Percentiles rank a stretch among this genome's conserved stretches.
Conservation (phyloP, 1,284 basidiomycete genomes). For the Xerocomus tenax region DNA sequence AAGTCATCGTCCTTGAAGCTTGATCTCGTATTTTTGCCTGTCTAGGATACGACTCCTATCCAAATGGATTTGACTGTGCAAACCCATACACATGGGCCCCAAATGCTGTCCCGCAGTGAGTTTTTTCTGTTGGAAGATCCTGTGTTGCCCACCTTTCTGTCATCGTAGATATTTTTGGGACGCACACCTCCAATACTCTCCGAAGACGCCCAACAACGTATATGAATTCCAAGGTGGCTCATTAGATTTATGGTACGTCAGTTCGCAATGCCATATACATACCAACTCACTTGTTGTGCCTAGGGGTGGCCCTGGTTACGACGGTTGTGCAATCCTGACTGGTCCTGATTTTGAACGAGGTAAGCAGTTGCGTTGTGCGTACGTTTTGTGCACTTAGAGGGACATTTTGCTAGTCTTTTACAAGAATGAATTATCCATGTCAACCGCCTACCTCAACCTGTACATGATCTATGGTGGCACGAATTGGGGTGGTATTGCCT, state of each 20-base stretch:
- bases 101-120: constrained; percentile 33
- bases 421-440: constrained; percentile 43
- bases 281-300: neutral
- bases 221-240: constrained; percentile 47
- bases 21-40: neutral
- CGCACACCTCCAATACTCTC: constrained; percentile 34
- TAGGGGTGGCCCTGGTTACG: constrained; percentile 22
- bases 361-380: neutral
- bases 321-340: constrained; percentile 18
- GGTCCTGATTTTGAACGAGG: constrained; percentile 24
- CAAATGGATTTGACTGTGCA: constrained; percentile 51
- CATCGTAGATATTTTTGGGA: constrained; percentile 16
- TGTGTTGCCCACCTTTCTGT: neutral
- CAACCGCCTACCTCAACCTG: constrained; percentile 39
- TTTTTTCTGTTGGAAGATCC: neutral
- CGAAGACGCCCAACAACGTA: constrained; percentile 36
- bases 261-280: neutral
- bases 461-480: constrained; percentile 49
- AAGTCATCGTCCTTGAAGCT: neutral
- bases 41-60: constrained; percentile 43
- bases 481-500: constrained; percentile 43
- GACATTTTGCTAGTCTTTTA: constrained; percentile 37
- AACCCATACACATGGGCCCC: constrained; percentile 41
- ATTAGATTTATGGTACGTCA: constrained; percentile 42
- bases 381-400: neutral